Base-by-base conservation (phyloP, 768 basidiomycete species). In the Amanita muscaria region DNA sequence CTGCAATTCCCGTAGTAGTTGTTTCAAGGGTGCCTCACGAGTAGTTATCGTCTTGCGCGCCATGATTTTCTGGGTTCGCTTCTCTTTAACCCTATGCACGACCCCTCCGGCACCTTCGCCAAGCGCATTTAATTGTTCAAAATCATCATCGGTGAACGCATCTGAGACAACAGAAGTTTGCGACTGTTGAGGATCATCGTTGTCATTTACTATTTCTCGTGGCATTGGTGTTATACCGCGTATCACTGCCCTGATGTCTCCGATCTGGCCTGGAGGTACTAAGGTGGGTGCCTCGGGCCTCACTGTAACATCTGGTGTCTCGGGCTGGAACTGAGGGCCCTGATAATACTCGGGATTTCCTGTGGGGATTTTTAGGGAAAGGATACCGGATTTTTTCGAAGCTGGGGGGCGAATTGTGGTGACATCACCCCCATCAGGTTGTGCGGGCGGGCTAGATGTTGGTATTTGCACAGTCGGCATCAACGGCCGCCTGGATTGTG, bases 71-170 rank as follows among this genome's bases (percentile, higher is more conserved):
- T 78, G 79, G 1, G 80, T 88, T 44, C 83, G 81, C 57, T 73
- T 82, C 62, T 96, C 89, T 60, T 70, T 78, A 37, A 97, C 93
- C 64, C 90, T 92, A 62, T 94, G 83, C 9, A 99, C 96, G 6
- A 91, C 92, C 36, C 96, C 96, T 36, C 93, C 92, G 44, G 92
- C 90, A 32, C 96, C 96, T 57, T 97, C 92, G 15, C 96, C 96
- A 2, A 99, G 69, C 43, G 88, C 77, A 11, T 67, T 61, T 7
- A 91, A 51, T 52, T 88, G 85, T 52, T 91, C 85, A 45, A 97
- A 71, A 46, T 79, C 58, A 44, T 77, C 76, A 59, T 90, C 87
- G 6, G 77, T 73, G 72, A 76, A 88, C 44, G 23, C 39, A 27
- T 46, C 30, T n/a, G 36, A 34, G 24, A 35, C 36, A 23, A 30